Percentiles rank a stretch among this genome's conserved stretches.
Conservation (phyloP, 371 early-diverging fungal genomes). For the Nematocida displodere region DNA sequence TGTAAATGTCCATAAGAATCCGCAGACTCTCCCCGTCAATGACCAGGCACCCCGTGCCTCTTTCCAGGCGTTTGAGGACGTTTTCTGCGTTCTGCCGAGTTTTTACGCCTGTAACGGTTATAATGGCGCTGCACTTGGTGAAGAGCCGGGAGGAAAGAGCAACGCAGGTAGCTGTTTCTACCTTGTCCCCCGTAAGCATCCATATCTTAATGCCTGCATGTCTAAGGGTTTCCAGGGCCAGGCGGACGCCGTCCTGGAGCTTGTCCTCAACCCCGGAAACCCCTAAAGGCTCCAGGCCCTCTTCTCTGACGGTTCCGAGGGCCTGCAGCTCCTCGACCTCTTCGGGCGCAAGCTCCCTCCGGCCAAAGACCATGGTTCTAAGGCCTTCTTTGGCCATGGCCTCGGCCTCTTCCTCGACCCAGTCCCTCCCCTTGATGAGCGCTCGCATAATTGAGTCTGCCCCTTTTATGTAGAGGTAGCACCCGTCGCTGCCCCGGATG, state of each 20-base stretch:
- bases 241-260: conserved; percentile 84
- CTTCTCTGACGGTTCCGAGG: conserved; percentile 68
- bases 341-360: conserved; percentile 72
- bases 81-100: conserved; percentile 45
- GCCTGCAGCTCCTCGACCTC: conserved; percentile 55
- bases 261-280: conserved; percentile 97
- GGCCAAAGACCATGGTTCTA: conserved; percentile 86
- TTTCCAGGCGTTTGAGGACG: conserved; percentile 46
- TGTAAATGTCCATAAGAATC: conserved; percentile 71
- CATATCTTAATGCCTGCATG: conserved; percentile 92
- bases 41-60: conserved; percentile 70
- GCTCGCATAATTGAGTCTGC: conserved; percentile 88
- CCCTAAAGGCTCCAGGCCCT: conserved; percentile 82
- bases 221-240: conserved; percentile 79
- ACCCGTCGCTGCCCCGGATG: conserved; percentile 66
- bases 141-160: conserved; percentile 84
- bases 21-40: conserved; percentile 89
- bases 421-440: conserved; percentile 85
- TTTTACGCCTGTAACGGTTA: conserved; percentile 44
- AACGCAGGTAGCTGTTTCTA: conserved; percentile 96
- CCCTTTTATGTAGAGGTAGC: conserved; percentile 84
- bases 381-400: conserved; percentile 97
- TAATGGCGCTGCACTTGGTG: conserved; percentile 66
- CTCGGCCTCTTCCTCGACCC: conserved; percentile 94
- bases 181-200: conserved; percentile 99